Evolutionary conservation across 73 alveolate genomes (phyloP).

Genomic region (Uronychia binucleata): DNA sequence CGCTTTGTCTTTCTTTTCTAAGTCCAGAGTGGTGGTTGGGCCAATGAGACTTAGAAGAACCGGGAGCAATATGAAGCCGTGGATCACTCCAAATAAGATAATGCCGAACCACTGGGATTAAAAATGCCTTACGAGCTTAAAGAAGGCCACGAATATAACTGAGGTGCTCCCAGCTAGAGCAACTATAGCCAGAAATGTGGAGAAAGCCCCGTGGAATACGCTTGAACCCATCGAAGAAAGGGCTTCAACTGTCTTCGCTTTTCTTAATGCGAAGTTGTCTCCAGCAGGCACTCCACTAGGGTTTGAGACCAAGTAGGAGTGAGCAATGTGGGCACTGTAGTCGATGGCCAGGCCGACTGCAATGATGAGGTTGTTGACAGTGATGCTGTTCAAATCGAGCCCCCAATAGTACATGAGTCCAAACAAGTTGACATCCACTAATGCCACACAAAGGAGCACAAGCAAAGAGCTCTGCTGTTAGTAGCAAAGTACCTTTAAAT

Average conservation of each 20-base stretch:
- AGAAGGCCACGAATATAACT: conserved; percentile 3
- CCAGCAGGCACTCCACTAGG: background rate
- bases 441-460: background rate
- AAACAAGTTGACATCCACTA: background rate
- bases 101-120: conserved; percentile 9
- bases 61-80: conserved; percentile 4
- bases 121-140: background rate
- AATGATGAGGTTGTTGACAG: background rate
- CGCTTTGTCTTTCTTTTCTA: background rate
- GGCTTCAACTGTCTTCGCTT: background rate
- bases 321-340: conserved; percentile 15
- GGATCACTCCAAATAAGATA: conserved; percentile 18
- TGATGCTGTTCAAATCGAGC: background rate
- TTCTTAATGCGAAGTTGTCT: background rate
- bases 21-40: background rate
- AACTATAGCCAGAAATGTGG: background rate
- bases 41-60: conserved; percentile 30
- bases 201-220: conserved; percentile 6
- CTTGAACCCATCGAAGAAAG: background rate
- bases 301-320: background rate
- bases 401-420: conserved; percentile 6
- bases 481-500: too few species aligned
- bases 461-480: background rate
- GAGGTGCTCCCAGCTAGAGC: conserved; percentile 3
- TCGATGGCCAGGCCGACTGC: conserved; percentile 12